A percentile compares a stretch with the other conserved stretches of the same genome.
These are phyloP conservation scores for Verticillium klebahnii DNA, from an alignment of 2,329 filamentous ascomycete species.

Conservation along the genomic window DNA sequence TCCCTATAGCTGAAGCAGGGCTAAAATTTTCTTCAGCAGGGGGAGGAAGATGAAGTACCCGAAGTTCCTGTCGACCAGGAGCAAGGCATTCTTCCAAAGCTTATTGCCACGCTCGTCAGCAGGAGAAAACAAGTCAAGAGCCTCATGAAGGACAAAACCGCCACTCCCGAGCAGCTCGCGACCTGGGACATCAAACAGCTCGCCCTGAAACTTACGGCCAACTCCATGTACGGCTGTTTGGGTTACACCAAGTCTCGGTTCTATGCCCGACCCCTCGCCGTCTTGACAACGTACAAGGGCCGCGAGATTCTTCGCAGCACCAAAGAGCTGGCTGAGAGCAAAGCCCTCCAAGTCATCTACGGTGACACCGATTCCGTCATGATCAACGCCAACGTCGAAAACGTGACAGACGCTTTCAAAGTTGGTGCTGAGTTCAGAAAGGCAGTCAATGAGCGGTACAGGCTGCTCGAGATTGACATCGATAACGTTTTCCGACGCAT, in stretches of 20 bases:
- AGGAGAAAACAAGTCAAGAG: constrained; percentile 90
- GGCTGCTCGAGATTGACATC: constrained; percentile 92
- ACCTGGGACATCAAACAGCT: constrained; percentile 99
- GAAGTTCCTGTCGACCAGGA: constrained; percentile 76
- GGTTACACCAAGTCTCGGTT: constrained; percentile 97
- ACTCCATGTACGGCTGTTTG: constrained; percentile 99
- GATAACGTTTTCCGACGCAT: constrained; percentile 95
- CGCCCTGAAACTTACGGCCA: constrained; percentile 93
- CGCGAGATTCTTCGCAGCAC: constrained; percentile 95
- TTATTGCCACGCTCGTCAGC: constrained; percentile 88
- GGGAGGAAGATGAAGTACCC: constrained; percentile 84
- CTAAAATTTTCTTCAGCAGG: constrained; percentile 31
- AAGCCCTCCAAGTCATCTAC: constrained; percentile 91
- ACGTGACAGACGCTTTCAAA: constrained; percentile 81
- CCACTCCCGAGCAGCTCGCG: constrained; percentile 79
- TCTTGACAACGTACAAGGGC: constrained; percentile 95
- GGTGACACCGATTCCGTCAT: constrained; percentile 99
- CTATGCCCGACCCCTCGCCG: constrained; percentile 89
- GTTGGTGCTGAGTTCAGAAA: constrained; percentile 94
- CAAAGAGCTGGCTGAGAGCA: constrained; percentile 90
- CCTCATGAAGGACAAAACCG: constrained; percentile 90
- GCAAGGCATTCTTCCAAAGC: constrained; percentile 79
- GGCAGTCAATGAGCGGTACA: constrained; percentile 90
- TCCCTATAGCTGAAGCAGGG: background rate
- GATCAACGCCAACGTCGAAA: constrained; percentile 98